Base-by-base conservation (phyloP, 2,329 filamentous ascomycete species). In the Cercospora sp. region DNA sequence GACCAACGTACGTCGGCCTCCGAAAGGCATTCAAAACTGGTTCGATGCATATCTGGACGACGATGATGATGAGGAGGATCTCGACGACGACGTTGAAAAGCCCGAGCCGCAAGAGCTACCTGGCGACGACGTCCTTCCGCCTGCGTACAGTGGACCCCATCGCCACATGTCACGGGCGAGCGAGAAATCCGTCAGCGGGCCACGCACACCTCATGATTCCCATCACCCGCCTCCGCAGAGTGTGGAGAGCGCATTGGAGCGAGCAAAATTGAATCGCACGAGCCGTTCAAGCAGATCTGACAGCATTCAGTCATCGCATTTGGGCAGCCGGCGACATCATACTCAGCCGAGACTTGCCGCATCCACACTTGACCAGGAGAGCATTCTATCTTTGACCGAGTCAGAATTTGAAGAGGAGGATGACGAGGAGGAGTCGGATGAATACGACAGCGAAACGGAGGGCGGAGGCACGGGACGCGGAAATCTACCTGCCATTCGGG, bases 11-110 rank as follows among this genome's bases (percentile, higher is more conserved):
- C 77, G 81, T 40, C 77, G 82, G 37, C 83, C 83, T 16, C 82
- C 82, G 4, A 82, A 80, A 60, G 83, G 83, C 7, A 82, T 84
- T 30, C 77, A 83, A 68, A 81, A 85, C 68, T 85, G 83, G 83
- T 85, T 85, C 66, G 83, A 85, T 65, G 83, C 79, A 3, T 75
- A 67, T 51, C 51, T 71, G 24, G 73, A 76, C 30, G 75, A 75
- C 5, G 76, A 77, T 5, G 75, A 75, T 24, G 66, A 73, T 30
- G 67, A 68, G 2, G 68, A 69, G 16, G 74, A 77, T 3, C 67
- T 70, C 63, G 66, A 69, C 13, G 67, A 69, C 26, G 68, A 63
- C 32, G 37, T 59, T 5, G 66, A 64, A 60, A 60, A 67, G 24
- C 68, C 53, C 7, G 65, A 68, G 43, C 69, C 71, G 7, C 70